Evolutionary conservation across 805 yeast genomes (phyloP).

Genomic region (Wickerhamomyces queroliae): DNA sequence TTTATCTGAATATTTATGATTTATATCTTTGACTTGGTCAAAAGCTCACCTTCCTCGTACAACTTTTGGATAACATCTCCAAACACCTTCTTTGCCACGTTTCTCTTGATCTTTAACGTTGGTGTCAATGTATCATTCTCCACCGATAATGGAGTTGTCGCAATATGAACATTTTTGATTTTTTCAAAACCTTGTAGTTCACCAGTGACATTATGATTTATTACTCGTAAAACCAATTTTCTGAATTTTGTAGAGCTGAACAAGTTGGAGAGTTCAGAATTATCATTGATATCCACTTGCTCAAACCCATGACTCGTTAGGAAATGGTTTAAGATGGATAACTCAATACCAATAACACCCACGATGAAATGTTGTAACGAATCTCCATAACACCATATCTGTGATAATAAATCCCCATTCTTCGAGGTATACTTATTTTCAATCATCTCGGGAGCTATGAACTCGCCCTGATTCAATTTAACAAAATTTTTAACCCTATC

Average conservation of each 20-base stretch:
- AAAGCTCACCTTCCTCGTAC: slow-evolving; percentile 49
- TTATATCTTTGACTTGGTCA: too few relatives aligned
- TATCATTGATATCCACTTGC: slow-evolving; percentile 2
- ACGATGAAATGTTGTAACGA: slow-evolving; percentile 42
- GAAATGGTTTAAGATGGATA: slow-evolving; percentile 15
- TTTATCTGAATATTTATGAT: too few relatives aligned
- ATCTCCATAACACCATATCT: slow-evolving; percentile 52
- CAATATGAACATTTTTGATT: slow-evolving; percentile 46
- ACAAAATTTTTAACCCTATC: slow-evolving; percentile 66
- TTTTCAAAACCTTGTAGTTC: slow-evolving; percentile 57
- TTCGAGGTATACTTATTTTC: slow-evolving; percentile 48
- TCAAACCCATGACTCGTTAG: background rate
- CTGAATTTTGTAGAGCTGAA: slow-evolving; percentile 3
- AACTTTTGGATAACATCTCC: slow-evolving; percentile 32
- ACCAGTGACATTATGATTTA: slow-evolving; percentile 3
- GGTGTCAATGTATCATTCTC: slow-evolving; percentile 63
- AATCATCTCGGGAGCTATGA: slow-evolving; percentile 58
- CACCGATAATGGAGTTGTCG: slow-evolving; percentile 52
- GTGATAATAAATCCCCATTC: slow-evolving; percentile 35
- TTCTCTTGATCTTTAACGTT: slow-evolving; percentile 50
- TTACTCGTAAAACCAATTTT: background rate
- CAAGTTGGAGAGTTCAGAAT: slow-evolving; percentile 2
- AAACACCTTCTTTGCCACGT: slow-evolving; percentile 40
- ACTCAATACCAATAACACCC: slow-evolving; percentile 48
- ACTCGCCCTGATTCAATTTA: slow-evolving; percentile 48